Base-by-base conservation (phyloP, 176 grass and related monocot species). In the Elymus sibiricus region DNA sequence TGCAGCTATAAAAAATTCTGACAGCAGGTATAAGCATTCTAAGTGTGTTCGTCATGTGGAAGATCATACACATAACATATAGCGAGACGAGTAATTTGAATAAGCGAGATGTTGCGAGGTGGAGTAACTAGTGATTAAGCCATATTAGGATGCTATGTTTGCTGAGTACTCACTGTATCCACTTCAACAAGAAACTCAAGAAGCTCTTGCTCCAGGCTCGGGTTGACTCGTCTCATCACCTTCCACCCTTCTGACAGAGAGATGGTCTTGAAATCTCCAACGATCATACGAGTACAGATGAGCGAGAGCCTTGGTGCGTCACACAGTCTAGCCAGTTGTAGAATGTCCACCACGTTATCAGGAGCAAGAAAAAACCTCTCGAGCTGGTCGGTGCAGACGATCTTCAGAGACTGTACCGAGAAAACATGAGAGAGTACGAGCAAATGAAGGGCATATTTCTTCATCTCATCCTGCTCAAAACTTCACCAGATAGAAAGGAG, bases 261-360 rank as follows among this genome's bases (percentile, higher is more conserved):
- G 28, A 97, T 61, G 1, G 77, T 37, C 82, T 86, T 87, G 85
- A 93, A 97, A 69, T 91, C 75, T 34, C 80, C 74, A n/a, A 87
- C 12, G 77, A 97, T 93, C 92, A 90, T 88, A 26, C 89, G 85
- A 4, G 92, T 90, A 43, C 92, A 95, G 37, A 90, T 5, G 27
- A 97, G 78, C 11, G 82, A 74, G 16, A 97, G 90, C 72, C 92
- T 83, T 7, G 95, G 82, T 5, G 92, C 85, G 46, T 97, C 95
- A n/a, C 95, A 97, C 0, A 93, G 66, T 60, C 89, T 65, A 17
- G 95, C 80, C 14, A 97, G 90, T 37, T 97, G 95, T 44, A 95
- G 74, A 51, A 94, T 72, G 66, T 97, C 95, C 11, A 95, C 87
- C 79, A 88, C 92, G n/a, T 97, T 95, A 43, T 97, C 95, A 32